Conservation (phyloP, 331 rosid genomes). For the Telfairia occidentalis region DNA sequence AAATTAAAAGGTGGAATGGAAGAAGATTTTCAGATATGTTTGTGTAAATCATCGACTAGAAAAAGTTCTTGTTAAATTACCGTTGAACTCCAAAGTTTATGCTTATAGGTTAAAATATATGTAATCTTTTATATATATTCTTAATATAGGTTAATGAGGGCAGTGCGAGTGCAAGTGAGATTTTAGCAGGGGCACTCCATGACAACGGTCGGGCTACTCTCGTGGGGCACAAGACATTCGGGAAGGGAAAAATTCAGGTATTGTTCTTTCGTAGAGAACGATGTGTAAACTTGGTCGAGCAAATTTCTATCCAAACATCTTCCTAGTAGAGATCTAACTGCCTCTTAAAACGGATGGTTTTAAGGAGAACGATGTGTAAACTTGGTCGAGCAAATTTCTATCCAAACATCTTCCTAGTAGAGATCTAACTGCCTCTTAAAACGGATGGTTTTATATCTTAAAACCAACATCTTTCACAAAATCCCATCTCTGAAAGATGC, state of each 20-base stretch:
- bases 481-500: neutral
- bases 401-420: neutral
- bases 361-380: no score
- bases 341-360: neutral
- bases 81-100: no score
- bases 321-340: neutral
- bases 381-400: neutral
- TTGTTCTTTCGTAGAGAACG: neutral
- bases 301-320: neutral
- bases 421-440: neutral
- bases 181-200: conserved; percentile 90
- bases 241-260: conserved; percentile 99
- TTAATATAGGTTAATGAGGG: conserved; percentile 73
- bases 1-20: neutral
- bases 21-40: neutral
- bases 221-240: conserved; percentile 89
- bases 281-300: neutral
- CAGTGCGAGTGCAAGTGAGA: conserved; percentile 97
- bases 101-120: neutral
- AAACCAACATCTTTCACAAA: neutral
- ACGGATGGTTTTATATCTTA: neutral
- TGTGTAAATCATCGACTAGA: neutral
- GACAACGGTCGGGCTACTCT: conserved; percentile 89
- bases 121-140: neutral
- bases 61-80: neutral